Base-by-base conservation (phyloP, 1,284 basidiomycete genomes). In the Trametes pubescens region DNA sequence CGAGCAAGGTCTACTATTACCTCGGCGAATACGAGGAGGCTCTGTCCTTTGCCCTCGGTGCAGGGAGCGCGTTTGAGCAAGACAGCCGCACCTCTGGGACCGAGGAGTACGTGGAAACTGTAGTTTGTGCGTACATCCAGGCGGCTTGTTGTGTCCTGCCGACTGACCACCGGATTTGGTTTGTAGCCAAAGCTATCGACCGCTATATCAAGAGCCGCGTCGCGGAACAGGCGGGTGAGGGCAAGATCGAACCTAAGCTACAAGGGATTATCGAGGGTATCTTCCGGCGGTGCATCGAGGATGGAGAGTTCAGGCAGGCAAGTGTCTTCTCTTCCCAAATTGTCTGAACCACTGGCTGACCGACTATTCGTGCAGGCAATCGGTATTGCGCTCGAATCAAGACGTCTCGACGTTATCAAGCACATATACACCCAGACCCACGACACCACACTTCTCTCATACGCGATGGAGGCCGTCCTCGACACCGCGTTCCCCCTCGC, bases 1-100 rank as follows among this genome's bases (percentile, higher is more conserved):
- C 93, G 24, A 96, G 94, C 82, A 98, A 98, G 78, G 93, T 98
- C 55, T 98, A 98, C 80, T 98, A 95, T 78, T 96, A 92, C 83
- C 86, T 99, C 51, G 95, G 93, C 69, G 93, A 95, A 75, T 92
- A 96, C 70, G 93, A 96, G 70, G 96, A 98, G 77, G 93, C 95
- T 26, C 84, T 98, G 65, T 91, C 93, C 37, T 97, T 98, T 74
- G 96, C 96, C 22, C 86, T 98, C 56, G 91, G 92, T 64, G 94
- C 95, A n/a, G 94, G 92, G 51, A 82, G 81, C 74, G 90, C 91
- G 72, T 98, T 99, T 74, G 89, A 93, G 74, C 83, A 85, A 18
- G 93, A 95, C 75, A 81, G 83, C 66, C 83, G 84, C 72, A 82
- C 77, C 47, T 78, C 79, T 59, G 88, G 85, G 10, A 85, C 89